These are phyloP conservation scores for Tulasnella sp. DNA, from an alignment of 768 basidiomycete species.

Conservation along the genomic window DNA sequence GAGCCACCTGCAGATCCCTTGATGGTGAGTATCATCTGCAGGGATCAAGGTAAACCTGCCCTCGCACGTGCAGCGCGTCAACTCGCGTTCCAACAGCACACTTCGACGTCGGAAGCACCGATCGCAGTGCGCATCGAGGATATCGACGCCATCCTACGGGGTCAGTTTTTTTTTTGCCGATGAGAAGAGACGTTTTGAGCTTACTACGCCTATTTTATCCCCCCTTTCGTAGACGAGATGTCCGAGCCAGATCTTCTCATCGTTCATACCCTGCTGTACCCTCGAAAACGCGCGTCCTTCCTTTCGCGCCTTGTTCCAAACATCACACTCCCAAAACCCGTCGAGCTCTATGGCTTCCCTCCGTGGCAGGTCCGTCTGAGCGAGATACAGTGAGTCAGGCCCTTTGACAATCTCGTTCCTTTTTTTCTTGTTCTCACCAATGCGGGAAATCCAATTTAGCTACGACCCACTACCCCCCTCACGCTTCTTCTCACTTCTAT, in stretches of 20 bases:
- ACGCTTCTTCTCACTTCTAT: background rate
- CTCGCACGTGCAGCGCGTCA: constrained; percentile 43
- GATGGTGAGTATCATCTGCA: constrained; percentile 43
- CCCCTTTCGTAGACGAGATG: constrained; percentile 36
- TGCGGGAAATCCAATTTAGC: no score
- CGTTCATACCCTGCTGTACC: constrained; percentile 42
- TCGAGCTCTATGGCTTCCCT: constrained; percentile 66
- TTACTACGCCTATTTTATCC: constrained; percentile 14
- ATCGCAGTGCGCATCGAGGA: constrained; percentile 36
- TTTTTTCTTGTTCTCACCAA: background rate
- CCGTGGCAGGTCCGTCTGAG: constrained; percentile 75
- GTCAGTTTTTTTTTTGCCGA: constrained; percentile 29
- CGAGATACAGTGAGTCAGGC: constrained; percentile 56
- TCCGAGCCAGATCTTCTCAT: constrained; percentile 68
- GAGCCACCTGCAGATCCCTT: background rate
- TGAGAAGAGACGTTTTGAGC: no score
- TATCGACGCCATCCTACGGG: constrained; percentile 45
- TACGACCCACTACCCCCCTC: background rate
- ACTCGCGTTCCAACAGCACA: constrained; percentile 26
- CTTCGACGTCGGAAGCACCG: background rate
- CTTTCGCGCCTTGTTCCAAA: background rate
- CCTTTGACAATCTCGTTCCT: background rate
- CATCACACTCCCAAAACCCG: constrained; percentile 26
- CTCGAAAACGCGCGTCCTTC: constrained; percentile 20
- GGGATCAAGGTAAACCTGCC: constrained; percentile 49